These are phyloP conservation scores for Mortierella sp. DNA, from an alignment of 371 early-diverging fungal species.

Conservation along the genomic window DNA sequence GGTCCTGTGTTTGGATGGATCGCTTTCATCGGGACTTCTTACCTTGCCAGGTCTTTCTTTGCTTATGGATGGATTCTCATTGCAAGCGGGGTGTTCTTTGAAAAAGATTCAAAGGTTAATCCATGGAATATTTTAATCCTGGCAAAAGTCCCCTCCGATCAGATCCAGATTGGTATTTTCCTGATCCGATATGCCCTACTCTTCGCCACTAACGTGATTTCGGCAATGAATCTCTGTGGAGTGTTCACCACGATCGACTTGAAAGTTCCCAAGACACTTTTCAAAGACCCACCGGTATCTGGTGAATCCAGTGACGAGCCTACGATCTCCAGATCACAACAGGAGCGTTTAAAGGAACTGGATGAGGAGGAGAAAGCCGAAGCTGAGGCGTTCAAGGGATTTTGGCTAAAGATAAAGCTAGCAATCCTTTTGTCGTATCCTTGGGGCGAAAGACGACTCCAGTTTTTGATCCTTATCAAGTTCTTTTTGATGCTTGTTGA, in stretches of 20 bases:
- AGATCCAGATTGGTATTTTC: background rate
- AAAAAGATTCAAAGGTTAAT: background rate
- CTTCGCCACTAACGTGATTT: background rate
- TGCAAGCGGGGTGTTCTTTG: constrained; percentile 1
- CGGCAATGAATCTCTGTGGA: background rate
- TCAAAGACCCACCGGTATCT: background rate
- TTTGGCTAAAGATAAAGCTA: constrained; percentile 62
- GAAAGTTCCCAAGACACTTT: constrained; percentile 4
- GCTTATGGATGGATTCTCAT: background rate
- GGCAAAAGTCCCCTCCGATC: background rate
- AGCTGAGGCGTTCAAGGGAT: constrained; percentile 11
- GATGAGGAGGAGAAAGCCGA: constrained; percentile 11
- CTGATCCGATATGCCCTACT: background rate
- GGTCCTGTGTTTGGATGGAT: constrained; percentile 5
- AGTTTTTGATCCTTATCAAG: constrained; percentile 73
- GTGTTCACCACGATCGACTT: constrained; percentile 3
- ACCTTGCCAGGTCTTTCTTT: background rate
- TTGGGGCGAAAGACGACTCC: constrained; percentile 63
- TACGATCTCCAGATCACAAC: background rate
- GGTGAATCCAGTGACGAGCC: background rate
- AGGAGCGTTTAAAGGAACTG: background rate
- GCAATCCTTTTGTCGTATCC: constrained; percentile 90
- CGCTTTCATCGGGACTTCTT: constrained; percentile 3
- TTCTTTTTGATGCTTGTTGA: constrained; percentile 74
- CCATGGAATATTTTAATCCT: background rate